A percentile compares a stretch with the other conserved stretches of the same genome.
These are phyloP conservation scores for Beauveria rudraprayagi DNA, from an alignment of 2,329 filamentous ascomycete genomes.

Conservation along the genomic window DNA sequence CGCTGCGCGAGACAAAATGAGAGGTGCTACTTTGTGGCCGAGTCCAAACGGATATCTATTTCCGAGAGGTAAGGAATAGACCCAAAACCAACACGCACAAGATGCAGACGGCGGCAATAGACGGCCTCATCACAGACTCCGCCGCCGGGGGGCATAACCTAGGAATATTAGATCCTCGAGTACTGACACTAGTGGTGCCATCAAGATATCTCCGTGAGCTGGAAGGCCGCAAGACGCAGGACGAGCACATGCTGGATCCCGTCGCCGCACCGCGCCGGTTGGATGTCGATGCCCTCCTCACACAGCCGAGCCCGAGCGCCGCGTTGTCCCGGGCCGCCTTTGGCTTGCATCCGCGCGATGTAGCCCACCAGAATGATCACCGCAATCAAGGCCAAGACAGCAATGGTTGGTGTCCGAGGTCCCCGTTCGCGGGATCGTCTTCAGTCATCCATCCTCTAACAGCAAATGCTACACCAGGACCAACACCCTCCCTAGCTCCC, in stretches of 20 bases:
- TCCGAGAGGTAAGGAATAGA: slow-evolving; percentile 14
- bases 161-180: not conserved
- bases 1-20: slow-evolving; percentile 17
- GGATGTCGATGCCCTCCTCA: slow-evolving; percentile 5
- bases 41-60: slow-evolving; percentile 17
- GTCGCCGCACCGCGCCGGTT: slow-evolving; percentile 7
- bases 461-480: not conserved
- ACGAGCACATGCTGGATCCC: slow-evolving; percentile 3
- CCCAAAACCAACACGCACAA: not conserved
- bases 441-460: not conserved
- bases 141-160: not conserved
- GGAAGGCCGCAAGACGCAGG: slow-evolving; percentile 7
- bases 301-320: slow-evolving; percentile 3
- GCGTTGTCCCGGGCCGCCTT: slow-evolving; percentile 1
- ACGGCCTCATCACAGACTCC: not conserved
- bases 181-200: not conserved
- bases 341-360: slow-evolving; percentile 8
- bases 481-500: slow-evolving; percentile 8
- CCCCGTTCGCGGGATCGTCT: not conserved
- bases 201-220: slow-evolving; percentile 11
- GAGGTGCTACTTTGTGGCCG: slow-evolving; percentile 16
- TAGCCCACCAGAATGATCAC: slow-evolving; percentile 4
- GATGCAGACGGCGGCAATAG: not conserved
- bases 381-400: not conserved
- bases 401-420: not conserved